Evolutionary conservation across 352 stramenopile genomes (phyloP).

Genomic region (Globisporangium camurandrum): DNA sequence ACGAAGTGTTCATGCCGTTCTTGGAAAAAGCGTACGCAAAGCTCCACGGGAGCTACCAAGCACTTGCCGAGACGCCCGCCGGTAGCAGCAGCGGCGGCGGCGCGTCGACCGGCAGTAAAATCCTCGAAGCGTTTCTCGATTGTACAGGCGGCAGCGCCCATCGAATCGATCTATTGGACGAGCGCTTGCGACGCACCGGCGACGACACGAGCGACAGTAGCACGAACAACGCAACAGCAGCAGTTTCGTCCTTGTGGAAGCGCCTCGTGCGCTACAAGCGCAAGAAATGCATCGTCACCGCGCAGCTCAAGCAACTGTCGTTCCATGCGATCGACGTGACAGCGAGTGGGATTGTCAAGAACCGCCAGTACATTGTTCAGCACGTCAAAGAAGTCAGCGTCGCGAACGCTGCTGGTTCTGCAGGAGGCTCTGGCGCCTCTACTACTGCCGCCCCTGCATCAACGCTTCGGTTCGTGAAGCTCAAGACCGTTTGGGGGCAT

Average conservation of each 20-base stretch:
- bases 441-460: background rate
- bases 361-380: constrained; percentile 69
- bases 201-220: constrained; percentile 12
- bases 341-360: constrained; percentile 60
- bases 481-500: constrained; percentile 73
- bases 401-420: too few relatives aligned
- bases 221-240: too few relatives aligned
- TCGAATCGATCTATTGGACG: constrained; percentile 60
- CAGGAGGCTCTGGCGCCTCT: background rate
- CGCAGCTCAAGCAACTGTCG: constrained; percentile 59
- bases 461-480: constrained; percentile 63
- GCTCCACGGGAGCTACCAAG: constrained; percentile 72
- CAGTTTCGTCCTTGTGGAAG: too few relatives aligned
- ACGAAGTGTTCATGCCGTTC: constrained; percentile 83
- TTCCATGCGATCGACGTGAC: constrained; percentile 60
- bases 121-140: constrained; percentile 83
- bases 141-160: constrained; percentile 81
- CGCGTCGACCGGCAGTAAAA: too few relatives aligned
- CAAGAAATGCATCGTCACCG: constrained; percentile 56
- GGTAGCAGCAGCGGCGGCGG: constrained; percentile 38
- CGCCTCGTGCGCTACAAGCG: constrained; percentile 50
- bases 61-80: constrained; percentile 31
- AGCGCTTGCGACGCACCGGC: constrained; percentile 12
- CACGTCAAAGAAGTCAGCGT: constrained; percentile 53
- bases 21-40: constrained; percentile 90